Percentiles rank a stretch among this genome's conserved stretches.
Conservation (phyloP, 192 early-diverging fungal species). For the Podila clonocystis region DNA sequence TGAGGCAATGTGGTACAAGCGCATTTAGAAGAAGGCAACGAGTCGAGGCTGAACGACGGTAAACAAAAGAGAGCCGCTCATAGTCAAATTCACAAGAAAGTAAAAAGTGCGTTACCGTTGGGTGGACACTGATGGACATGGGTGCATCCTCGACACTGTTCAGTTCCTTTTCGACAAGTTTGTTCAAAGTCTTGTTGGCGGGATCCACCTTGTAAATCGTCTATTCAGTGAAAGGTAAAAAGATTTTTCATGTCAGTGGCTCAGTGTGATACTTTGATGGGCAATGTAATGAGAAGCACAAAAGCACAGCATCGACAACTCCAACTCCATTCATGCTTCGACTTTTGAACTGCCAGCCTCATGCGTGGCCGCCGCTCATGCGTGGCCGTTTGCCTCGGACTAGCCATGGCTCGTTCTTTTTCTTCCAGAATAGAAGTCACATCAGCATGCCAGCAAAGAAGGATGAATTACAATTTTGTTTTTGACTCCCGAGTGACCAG, state of each 20-base stretch:
- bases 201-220: constrained; percentile 61
- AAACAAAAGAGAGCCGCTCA: not conserved
- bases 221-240: constrained; percentile 37
- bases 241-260: not conserved
- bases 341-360: not conserved
- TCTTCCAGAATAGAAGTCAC: not conserved
- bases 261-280: not conserved
- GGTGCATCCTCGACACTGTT: constrained; percentile 83
- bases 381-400: no score
- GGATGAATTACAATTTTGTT: constrained; percentile 80
- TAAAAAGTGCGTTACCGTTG: constrained; percentile 62
- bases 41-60: not conserved
- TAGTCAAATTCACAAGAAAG: not conserved
- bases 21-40: not conserved
- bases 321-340: not conserved
- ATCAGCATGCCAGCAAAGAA: not conserved
- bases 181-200: constrained; percentile 28
- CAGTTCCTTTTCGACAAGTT: constrained; percentile 52
- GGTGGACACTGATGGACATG: constrained; percentile 82
- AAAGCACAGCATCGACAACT: not conserved
- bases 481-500: constrained; percentile 81
- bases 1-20: not conserved
- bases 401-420: no score
- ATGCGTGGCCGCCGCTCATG: not conserved
- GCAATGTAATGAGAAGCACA: not conserved